These are phyloP conservation scores for Haplographium delicatum DNA, from an alignment of 495 filamentous ascomycete genomes.

Conservation along the genomic window DNA sequence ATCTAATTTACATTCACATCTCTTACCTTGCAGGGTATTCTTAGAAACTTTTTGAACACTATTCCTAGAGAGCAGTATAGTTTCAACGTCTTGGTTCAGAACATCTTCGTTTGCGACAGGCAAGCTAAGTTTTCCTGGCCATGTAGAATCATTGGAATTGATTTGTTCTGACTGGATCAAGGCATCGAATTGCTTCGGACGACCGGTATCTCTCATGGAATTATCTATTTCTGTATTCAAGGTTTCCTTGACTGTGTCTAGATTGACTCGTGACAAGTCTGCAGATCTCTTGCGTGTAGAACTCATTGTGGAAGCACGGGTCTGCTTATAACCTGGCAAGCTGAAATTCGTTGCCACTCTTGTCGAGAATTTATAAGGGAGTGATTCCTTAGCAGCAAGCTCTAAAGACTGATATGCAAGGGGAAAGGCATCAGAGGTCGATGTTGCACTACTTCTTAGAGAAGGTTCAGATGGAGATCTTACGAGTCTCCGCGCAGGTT, in stretches of 20 bases:
- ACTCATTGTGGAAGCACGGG: neutral
- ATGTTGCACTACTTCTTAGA: constrained; percentile 13
- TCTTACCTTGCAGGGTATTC: too few species aligned
- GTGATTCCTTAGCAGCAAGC: neutral
- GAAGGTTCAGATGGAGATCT: constrained; percentile 1
- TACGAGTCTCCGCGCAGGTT: neutral
- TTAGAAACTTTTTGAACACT: neutral
- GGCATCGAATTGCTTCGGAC: too few species aligned
- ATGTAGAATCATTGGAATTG: too few species aligned
- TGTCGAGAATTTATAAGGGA: constrained; percentile 3
- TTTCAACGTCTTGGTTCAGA: neutral
- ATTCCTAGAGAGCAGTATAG: neutral
- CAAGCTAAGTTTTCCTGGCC: too few species aligned
- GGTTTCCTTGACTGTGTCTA: too few species aligned
- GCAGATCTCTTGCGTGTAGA: neutral
- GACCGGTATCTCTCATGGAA: too few species aligned
- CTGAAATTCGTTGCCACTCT: constrained; percentile 16
- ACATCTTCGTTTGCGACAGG: neutral
- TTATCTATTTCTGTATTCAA: too few species aligned
- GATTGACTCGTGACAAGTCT: neutral
- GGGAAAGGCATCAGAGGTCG: constrained; percentile 13
- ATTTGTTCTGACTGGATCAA: too few species aligned
- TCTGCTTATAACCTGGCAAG: constrained; percentile 8
- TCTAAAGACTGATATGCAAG: constrained; percentile 9
- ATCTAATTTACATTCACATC: neutral